Evolutionary conservation across 192 early-diverging fungal species (phyloP).

Genomic region (Rhizophagus sp.): DNA sequence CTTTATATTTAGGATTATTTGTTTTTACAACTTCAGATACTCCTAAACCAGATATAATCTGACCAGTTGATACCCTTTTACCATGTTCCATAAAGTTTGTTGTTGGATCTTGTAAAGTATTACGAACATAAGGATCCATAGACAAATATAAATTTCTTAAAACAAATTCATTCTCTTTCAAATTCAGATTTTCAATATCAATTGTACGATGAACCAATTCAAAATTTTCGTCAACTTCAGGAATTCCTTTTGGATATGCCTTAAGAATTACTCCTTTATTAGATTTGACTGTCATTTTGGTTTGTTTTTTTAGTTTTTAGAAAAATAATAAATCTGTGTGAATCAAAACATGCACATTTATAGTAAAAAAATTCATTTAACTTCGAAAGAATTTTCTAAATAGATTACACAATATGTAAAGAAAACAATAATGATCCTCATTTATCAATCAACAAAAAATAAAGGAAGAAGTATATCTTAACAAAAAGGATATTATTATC

Average conservation of each 20-base stretch:
- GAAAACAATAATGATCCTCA: too few relatives aligned
- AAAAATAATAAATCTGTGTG: too few relatives aligned
- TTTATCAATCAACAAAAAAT: too few relatives aligned
- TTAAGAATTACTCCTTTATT: background rate
- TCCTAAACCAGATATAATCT: constrained; percentile 60
- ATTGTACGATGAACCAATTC: constrained; percentile 31
- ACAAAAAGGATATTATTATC: too few relatives aligned
- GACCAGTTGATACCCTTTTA: constrained; percentile 38
- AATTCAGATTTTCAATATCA: constrained; percentile 40
- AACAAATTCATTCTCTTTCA: constrained; percentile 44
- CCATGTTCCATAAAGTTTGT: too few relatives aligned
- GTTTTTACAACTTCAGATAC: constrained; percentile 43
- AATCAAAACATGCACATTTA: too few relatives aligned
- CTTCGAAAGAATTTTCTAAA: too few relatives aligned
- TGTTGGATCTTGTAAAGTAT: background rate
- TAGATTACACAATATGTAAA: too few relatives aligned
- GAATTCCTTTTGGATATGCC: background rate
- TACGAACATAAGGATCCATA: constrained; percentile 57
- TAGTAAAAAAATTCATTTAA: too few relatives aligned
- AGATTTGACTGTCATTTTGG: background rate
- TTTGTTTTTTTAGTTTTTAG: too few relatives aligned
- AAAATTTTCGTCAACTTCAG: background rate
- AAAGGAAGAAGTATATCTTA: too few relatives aligned
- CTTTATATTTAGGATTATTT: constrained; percentile 51
- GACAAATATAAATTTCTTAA: too few relatives aligned